These are phyloP conservation scores for Porogramme epimiltina DNA, from an alignment of 1,284 basidiomycete genomes.

Conservation along the genomic window DNA sequence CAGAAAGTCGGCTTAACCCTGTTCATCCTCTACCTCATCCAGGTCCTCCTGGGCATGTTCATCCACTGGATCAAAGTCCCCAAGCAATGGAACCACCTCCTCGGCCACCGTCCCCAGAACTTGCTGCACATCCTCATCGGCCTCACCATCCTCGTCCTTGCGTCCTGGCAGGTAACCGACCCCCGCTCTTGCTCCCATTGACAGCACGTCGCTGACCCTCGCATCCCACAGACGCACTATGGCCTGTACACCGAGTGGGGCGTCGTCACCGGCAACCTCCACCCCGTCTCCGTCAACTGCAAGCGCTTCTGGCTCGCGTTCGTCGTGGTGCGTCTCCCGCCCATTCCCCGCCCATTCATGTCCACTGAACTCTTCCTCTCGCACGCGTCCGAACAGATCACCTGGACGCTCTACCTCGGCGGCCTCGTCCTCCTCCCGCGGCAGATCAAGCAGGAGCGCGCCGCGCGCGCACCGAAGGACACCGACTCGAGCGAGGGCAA, in stretches of 20 bases:
- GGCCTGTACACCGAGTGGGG: background rate
- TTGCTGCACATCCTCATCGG: constrained; percentile 50
- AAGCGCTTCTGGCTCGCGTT: background rate
- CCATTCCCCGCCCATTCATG: background rate
- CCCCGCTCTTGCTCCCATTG: background rate
- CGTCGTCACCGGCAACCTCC: background rate
- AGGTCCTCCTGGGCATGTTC: constrained; percentile 50
- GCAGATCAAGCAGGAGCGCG: background rate
- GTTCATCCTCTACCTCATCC: constrained; percentile 55
- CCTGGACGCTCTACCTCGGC: background rate
- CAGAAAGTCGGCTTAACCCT: constrained; percentile 58
- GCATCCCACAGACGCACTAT: background rate
- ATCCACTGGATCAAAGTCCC: constrained; percentile 55
- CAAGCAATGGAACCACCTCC: constrained; percentile 23
- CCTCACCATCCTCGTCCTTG: constrained; percentile 46
- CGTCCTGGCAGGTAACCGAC: constrained; percentile 54
- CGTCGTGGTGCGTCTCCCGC: background rate
- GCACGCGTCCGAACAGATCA: background rate
- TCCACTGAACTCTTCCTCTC: background rate
- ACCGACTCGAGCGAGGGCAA: background rate
- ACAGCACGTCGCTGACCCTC: background rate
- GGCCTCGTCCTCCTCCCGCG: background rate
- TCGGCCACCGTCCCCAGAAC: constrained; percentile 47
- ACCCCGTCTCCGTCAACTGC: background rate
- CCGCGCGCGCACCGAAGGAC: background rate